Conservation (phyloP, 2,329 filamentous ascomycete genomes). For the Colletotrichum sp. region DNA sequence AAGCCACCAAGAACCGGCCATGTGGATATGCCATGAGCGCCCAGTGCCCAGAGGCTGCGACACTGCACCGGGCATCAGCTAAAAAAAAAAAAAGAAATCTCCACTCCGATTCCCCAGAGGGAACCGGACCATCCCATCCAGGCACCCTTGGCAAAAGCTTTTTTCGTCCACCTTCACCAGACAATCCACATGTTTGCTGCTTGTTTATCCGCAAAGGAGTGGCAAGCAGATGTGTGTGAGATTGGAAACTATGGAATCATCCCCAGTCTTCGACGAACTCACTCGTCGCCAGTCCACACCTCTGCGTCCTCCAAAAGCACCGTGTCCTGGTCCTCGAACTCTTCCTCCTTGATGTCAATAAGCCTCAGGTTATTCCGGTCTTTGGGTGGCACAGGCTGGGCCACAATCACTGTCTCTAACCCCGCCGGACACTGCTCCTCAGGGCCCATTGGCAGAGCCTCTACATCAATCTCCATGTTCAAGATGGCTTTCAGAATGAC, state of each 20-base stretch:
- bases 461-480: slow-evolving; percentile 79
- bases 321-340: slow-evolving; percentile 13
- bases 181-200: neutral
- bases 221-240: neutral
- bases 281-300: neutral
- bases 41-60: neutral
- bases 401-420: slow-evolving; percentile 82
- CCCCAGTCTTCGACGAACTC: neutral
- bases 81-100: neutral
- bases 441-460: slow-evolving; percentile 84
- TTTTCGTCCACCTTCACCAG: neutral
- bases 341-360: slow-evolving; percentile 19
- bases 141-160: slow-evolving; percentile 20
- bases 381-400: slow-evolving; percentile 65
- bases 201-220: neutral
- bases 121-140: neutral
- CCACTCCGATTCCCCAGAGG: neutral
- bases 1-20: neutral
- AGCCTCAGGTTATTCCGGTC: slow-evolving; percentile 18
- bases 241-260: neutral
- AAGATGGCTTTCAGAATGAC: slow-evolving; percentile 82
- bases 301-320: neutral
- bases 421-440: slow-evolving; percentile 73
- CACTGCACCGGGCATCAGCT: neutral
- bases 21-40: neutral